phyloP scores from a whole-genome alignment of 352 stramenopile genomes.

The Thalassiosira mediterranea region DNA sequence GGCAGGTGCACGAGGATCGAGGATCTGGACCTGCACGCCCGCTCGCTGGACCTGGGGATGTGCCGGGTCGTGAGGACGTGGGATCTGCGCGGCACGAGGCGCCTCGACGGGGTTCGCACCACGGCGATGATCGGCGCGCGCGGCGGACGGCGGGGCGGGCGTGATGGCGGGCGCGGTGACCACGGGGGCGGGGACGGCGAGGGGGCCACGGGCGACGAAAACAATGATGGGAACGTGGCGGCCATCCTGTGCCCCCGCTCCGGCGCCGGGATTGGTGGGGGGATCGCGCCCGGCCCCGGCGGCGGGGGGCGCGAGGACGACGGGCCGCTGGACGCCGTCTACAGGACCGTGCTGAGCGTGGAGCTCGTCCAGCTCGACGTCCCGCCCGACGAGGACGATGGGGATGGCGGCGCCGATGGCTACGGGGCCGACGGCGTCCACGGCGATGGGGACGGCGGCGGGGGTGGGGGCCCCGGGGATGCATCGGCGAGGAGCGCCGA shows the following conservation, averaged over 20 bases:
- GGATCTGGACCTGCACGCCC: slow-evolving; percentile 1
- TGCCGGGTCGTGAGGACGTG: slow-evolving; percentile 12
- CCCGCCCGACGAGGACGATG: neutral
- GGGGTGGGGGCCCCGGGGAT: neutral
- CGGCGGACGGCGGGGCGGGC: too few species aligned
- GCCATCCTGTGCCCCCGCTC: too few species aligned
- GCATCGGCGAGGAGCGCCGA: neutral
- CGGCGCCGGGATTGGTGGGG: too few species aligned
- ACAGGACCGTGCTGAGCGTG: slow-evolving; percentile 55
- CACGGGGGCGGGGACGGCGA: too few species aligned
- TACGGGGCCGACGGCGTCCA: too few species aligned
- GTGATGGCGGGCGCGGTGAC: too few species aligned
- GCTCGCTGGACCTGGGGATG: neutral
- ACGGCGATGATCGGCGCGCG: too few species aligned
- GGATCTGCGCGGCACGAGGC: neutral
- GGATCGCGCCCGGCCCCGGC: too few species aligned
- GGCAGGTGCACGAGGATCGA: neutral
- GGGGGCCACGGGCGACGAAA: neutral
- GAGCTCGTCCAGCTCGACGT: slow-evolving; percentile 47
- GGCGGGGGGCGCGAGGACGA: slow-evolving; percentile 41
- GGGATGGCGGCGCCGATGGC: neutral
- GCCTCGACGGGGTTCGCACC: neutral
- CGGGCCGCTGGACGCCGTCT: slow-evolving; percentile 49
- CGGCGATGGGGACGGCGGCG: too few species aligned
- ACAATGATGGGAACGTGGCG: neutral